Evolutionary conservation across 768 basidiomycete genomes (phyloP), one percentile per base, ranked within the genome.

Genomic region (Fomitopsis pulvina): DNA sequence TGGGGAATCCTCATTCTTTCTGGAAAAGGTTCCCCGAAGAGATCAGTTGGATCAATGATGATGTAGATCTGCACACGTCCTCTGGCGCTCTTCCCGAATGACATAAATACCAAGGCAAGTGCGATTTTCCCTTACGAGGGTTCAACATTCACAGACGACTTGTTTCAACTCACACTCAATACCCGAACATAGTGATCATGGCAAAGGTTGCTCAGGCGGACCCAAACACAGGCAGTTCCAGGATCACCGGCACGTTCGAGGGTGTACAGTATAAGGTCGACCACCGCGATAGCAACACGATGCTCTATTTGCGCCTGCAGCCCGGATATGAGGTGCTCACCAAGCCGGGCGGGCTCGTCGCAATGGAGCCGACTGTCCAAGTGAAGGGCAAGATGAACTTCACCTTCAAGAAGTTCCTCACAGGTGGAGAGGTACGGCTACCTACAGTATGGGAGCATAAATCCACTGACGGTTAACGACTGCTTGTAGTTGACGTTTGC

Each of bases 321-420:
- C 63, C 60, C 1, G 61, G 60, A 20, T 58, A 58, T 50, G 52
- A 59, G 52, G 30, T 67, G 50, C 64, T 66, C 52, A 60, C 55
- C 21, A 66, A 64, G 52, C 64, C 67, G 9, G 66, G 66, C 6
- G 55, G 61, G 16, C 66, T 68, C 64, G 65, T 67, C 48, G 60
- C 63, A 22, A 67, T 68, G 66, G 63, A 61, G 34, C 53, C 57
- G 42, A 49, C 52, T 16, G 65, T 68, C 8, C 55, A 63, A 51
- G 63, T 68, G 50, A 56, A 58, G 51, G 66, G 66, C 44, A 63
- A 66, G 47, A 28, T 48, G 37, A 48, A 48, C 38, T 56, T 54
- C 51, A 61, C 59, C 57, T 52, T 66, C 53, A 63, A 57, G 57
- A 66, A 65, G 53, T 20, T 65, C 21, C 45, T 67, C 32, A 63